Base-by-base conservation (phyloP, 2,329 filamentous ascomycete species). In the Tolypocladium album region DNA sequence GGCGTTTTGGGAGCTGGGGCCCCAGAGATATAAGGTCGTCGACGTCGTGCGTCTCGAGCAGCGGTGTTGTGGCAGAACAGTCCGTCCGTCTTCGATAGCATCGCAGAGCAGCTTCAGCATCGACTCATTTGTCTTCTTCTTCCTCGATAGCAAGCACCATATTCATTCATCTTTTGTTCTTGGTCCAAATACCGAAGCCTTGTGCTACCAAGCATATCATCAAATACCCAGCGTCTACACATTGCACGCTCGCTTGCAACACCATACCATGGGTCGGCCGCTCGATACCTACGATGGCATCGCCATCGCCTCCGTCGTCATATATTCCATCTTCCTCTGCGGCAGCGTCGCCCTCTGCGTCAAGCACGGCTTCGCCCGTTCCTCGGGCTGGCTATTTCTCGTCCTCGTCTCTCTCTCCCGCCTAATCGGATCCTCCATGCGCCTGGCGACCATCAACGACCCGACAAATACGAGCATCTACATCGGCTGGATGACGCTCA, bases 321-420 rank as follows among this genome's bases (percentile, higher is more conserved):
- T 73, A 60, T 73, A 70, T 62, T 27, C 63, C 22, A 58, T 68
- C 60, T 66, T 69, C 59, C 66, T 75, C 55, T 52, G 62, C 55
- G 67, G 66, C 27, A 66, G 65, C 47, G 58, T 75, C 59, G 59
- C 67, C 42, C 61, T 86, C 59, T 84, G 82, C 13, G 82, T 66
- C 61, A 69, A 65, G 15, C 71, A 74, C 59, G 72, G 84, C 80
- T 81, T 79, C 67, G 65, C 72, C 7, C 83, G 86, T 76, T 79
- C 85, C 13, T 81, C 81, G 15, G 84, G 84, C 4, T 87, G 84
- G 56, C 77, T 85, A 24, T 76, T 86, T 9, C 81, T 88, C 65
- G 74, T 87, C 13, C 77, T 88, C 34, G 76, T 85, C 20, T 76
- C 84, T 2, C 73, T 85, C 17, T 75, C 70, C 60, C 82, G 87